Percentiles rank a stretch among this genome's conserved stretches.
phyloP scores from a whole-genome alignment of 2,329 filamentous ascomycete genomes.

The Chalara sp. region DNA sequence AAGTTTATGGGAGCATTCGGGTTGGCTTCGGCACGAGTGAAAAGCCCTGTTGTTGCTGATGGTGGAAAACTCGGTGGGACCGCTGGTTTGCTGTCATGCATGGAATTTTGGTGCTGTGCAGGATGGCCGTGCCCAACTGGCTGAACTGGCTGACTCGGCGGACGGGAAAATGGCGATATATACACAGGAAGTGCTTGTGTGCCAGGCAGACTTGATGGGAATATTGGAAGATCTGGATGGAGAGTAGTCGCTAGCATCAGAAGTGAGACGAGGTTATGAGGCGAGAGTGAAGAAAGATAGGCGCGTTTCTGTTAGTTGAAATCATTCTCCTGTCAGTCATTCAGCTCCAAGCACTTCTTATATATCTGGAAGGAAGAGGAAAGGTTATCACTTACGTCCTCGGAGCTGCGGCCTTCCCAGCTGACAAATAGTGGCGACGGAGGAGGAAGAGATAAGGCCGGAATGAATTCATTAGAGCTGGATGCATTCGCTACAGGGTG shows the following conservation, averaged over 20 bases:
- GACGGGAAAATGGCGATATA: background rate
- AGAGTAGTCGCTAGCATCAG: constrained; percentile 54
- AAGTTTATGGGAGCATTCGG: constrained; percentile 32
- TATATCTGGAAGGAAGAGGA: background rate
- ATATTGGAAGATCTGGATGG: constrained; percentile 61
- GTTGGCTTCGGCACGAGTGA: constrained; percentile 30
- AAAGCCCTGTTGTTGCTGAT: constrained; percentile 26
- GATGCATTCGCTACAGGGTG: too few species aligned
- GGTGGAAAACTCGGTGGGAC: constrained; percentile 22
- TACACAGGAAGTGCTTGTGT: background rate
- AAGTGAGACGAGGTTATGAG: constrained; percentile 55
- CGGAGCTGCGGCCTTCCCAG: constrained; percentile 27
- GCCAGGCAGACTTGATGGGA: constrained; percentile 32
- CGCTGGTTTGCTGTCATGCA: constrained; percentile 8
- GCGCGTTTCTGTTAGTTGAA: constrained; percentile 43
- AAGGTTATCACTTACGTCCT: constrained; percentile 29
- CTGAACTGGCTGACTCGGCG: background rate
- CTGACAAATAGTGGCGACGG: constrained; percentile 7
- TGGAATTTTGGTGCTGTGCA: background rate
- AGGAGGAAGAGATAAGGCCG: background rate
- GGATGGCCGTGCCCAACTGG: background rate
- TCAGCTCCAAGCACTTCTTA: background rate
- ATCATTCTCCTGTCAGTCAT: background rate
- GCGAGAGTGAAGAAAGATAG: constrained; percentile 56
- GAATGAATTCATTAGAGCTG: too few species aligned